Evolutionary conservation across 805 yeast genomes (phyloP).

Genomic region (Priceomyces medius): DNA sequence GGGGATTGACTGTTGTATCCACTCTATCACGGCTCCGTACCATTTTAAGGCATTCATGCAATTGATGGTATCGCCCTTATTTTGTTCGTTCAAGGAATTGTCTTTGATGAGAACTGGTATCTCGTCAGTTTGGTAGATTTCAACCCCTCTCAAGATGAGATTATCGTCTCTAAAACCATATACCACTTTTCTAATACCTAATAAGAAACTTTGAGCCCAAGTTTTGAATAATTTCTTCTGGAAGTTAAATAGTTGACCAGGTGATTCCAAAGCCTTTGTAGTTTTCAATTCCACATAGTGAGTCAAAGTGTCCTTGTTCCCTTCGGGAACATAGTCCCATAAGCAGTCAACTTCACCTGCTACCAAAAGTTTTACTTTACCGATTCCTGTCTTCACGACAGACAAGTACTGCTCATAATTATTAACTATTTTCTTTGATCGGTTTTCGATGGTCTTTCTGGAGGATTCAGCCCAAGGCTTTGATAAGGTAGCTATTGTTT

Average conservation of each 20-base stretch:
- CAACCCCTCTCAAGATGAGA: conserved; percentile 62
- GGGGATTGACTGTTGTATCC: conserved; percentile 60
- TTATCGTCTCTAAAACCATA: conserved; percentile 86
- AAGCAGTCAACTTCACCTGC: conserved; percentile 95
- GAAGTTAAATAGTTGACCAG: conserved; percentile 59
- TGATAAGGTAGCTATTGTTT: conserved; percentile 68
- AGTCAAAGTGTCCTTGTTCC: conserved; percentile 44
- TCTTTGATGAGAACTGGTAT: conserved; percentile 68
- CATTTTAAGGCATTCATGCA: conserved; percentile 81
- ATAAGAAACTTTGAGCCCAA: conserved; percentile 92
- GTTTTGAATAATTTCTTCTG: conserved; percentile 75
- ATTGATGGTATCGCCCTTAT: conserved; percentile 48
- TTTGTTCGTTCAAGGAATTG: conserved; percentile 35
- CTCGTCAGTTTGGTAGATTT: conserved; percentile 73
- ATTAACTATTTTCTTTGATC: conserved; percentile 59
- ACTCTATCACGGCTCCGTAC: conserved; percentile 80
- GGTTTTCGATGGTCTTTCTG: conserved; percentile 63
- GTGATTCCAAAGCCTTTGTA: conserved; percentile 51
- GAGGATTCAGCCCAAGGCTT: conserved; percentile 72
- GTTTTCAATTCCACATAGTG: conserved; percentile 90
- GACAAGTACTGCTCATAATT: conserved; percentile 76
- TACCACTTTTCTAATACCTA: conserved; percentile 77
- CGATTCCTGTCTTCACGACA: conserved; percentile 84
- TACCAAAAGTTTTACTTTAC: conserved; percentile 60
- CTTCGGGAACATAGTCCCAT: conserved; percentile 71